A percentile compares a stretch with the other conserved stretches of the same genome.
Evolutionary conservation across 441 rosid genomes (phyloP).

Genomic region (Codiaeum variegatum): DNA sequence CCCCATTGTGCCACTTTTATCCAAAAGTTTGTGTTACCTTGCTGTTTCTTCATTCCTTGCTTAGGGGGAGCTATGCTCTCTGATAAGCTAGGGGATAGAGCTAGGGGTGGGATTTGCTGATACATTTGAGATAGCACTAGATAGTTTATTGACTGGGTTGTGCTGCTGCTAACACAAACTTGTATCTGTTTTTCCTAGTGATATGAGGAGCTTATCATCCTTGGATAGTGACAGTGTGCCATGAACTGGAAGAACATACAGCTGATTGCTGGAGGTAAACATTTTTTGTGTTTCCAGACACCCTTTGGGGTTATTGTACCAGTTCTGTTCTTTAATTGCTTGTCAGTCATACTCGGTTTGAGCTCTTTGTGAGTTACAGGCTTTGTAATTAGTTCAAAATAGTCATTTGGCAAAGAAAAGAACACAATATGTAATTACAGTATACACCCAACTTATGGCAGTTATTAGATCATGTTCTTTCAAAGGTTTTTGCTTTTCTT

Average conservation of each 20-base stretch:
- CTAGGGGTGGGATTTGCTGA: background rate
- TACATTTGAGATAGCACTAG: background rate
- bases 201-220: background rate
- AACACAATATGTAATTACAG: background rate
- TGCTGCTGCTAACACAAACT: background rate
- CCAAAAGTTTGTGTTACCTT: background rate
- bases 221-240: background rate
- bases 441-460: background rate
- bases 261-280: slow-evolving; percentile 7
- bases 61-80: background rate
- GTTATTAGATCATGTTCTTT: background rate
- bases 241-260: background rate
- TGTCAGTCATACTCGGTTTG: background rate
- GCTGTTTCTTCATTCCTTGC: background rate
- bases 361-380: background rate
- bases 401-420: background rate
- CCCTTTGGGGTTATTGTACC: background rate
- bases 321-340: background rate
- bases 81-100: background rate
- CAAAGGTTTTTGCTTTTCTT: background rate
- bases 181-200: slow-evolving; percentile 13
- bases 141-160: background rate
- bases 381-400: background rate
- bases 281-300: background rate
- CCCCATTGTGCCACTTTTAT: background rate